A percentile compares a stretch with the other conserved stretches of the same genome.
Evolutionary conservation across 2,329 filamentous ascomycete species (phyloP).

Genomic region (Calonectria multiphialidica): DNA sequence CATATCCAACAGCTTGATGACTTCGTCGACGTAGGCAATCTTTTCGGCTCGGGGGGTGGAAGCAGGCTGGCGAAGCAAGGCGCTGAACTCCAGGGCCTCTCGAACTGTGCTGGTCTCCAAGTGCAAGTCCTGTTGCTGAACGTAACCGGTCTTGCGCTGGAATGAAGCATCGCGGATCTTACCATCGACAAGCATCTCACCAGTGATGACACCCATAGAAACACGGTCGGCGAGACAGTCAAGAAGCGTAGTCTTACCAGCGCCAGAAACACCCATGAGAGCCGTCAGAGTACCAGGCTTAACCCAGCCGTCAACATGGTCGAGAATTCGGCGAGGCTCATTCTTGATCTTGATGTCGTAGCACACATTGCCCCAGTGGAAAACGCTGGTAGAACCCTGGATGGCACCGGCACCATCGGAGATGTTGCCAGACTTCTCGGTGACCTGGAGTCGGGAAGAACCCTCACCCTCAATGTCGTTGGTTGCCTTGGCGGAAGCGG

Average conservation of each 20-base stretch:
- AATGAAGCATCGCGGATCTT: constrained; percentile 74
- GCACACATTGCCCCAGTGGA: constrained; percentile 79
- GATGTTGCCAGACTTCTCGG: constrained; percentile 31
- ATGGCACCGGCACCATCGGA: constrained; percentile 29
- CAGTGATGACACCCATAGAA: constrained; percentile 78
- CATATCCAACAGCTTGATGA: constrained; percentile 68
- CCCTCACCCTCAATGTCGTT: constrained; percentile 36
- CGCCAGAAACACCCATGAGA: constrained; percentile 67
- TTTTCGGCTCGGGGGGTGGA: constrained; percentile 60
- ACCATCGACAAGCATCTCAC: constrained; percentile 80
- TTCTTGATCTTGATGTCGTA: constrained; percentile 81
- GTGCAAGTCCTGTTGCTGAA: constrained; percentile 74
- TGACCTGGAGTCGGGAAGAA: constrained; percentile 32
- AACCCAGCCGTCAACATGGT: constrained; percentile 80
- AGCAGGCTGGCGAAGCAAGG: constrained; percentile 59
- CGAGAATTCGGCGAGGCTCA: constrained; percentile 73
- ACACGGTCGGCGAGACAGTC: constrained; percentile 74
- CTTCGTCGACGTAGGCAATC: constrained; percentile 64
- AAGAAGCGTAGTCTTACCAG: constrained; percentile 76
- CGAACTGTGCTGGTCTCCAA: constrained; percentile 59
- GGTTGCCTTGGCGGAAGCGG: constrained; percentile 28
- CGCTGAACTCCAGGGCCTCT: constrained; percentile 56
- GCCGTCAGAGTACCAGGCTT: constrained; percentile 80
- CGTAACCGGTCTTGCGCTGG: constrained; percentile 79
- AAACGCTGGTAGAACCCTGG: constrained; percentile 57